phyloP scores from a whole-genome alignment of 176 grass and related monocot species.

The Calamus simplicifolius region DNA sequence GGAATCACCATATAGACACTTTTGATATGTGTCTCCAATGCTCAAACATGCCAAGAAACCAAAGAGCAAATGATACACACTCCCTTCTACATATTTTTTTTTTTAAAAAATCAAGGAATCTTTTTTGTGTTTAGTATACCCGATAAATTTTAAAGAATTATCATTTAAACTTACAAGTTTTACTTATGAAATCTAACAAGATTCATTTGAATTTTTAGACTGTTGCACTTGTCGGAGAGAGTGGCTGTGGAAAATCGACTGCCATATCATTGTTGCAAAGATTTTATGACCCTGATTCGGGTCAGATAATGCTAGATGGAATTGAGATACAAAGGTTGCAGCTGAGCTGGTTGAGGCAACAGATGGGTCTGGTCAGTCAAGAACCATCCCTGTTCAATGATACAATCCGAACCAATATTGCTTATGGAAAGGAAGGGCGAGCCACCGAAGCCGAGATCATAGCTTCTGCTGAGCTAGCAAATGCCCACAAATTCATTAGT shows the following conservation, averaged over 20 bases:
- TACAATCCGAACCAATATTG: slow-evolving; percentile 79
- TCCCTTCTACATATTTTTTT: too few species aligned
- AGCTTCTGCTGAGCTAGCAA: slow-evolving; percentile 67
- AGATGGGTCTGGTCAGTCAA: slow-evolving; percentile 97
- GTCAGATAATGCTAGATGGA: slow-evolving; percentile 77
- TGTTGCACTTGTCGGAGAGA: slow-evolving; percentile 89
- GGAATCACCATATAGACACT: too few species aligned
- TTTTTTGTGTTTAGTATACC: too few species aligned
- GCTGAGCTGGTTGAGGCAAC: slow-evolving; percentile 83
- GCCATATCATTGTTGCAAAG: slow-evolving; percentile 84
- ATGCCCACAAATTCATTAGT: slow-evolving; percentile 91
- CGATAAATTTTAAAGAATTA: too few species aligned
- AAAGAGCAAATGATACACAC: too few species aligned
- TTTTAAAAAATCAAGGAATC: too few species aligned
- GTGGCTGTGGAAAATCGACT: slow-evolving; percentile 91
- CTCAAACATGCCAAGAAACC: too few species aligned
- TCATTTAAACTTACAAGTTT: too few species aligned
- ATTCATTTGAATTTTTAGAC: slow-evolving; percentile 49
- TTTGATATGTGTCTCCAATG: too few species aligned
- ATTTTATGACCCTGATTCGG: slow-evolving; percentile 75
- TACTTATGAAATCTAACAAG: slow-evolving; percentile 10
- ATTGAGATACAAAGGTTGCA: slow-evolving; percentile 84
- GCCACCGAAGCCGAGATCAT: slow-evolving; percentile 76
- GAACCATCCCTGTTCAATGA: slow-evolving; percentile 94
- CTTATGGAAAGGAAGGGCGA: slow-evolving; percentile 79